Evolutionary conservation across 768 basidiomycete genomes (phyloP).

Genomic region (Pisolithus marmoratus): DNA sequence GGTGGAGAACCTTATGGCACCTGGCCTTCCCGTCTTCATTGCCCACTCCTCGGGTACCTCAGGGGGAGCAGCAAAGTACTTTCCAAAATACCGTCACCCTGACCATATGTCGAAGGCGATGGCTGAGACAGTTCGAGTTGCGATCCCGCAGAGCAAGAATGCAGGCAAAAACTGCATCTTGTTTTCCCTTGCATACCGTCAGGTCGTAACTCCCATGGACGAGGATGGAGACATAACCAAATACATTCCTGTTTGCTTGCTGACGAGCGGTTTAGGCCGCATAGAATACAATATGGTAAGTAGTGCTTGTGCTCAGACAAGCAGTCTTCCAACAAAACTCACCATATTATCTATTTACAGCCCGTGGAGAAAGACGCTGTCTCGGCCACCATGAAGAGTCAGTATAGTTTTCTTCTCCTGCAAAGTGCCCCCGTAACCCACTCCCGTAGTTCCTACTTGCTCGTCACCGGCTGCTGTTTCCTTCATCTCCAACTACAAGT

Average conservation of each 20-base stretch:
- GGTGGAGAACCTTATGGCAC: slow-evolving; percentile 18
- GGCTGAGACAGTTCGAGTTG: slow-evolving; percentile 6
- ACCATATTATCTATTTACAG: not conserved
- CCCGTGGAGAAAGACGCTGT: slow-evolving; percentile 8
- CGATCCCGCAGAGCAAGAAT: slow-evolving; percentile 2
- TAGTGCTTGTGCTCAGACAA: not conserved
- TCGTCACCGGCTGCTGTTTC: slow-evolving; percentile 14
- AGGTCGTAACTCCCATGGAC: slow-evolving; percentile 8
- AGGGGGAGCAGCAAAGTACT: slow-evolving; percentile 10
- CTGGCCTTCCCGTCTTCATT: slow-evolving; percentile 17
- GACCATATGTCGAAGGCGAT: slow-evolving; percentile 14
- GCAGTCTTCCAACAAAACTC: not conserved
- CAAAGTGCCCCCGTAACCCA: not conserved
- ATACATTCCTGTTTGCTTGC: slow-evolving; percentile 10
- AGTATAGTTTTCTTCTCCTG: not conserved
- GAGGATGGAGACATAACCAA: slow-evolving; percentile 6
- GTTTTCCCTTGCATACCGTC: slow-evolving; percentile 14
- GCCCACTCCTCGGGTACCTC: slow-evolving; percentile 16
- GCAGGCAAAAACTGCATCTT: slow-evolving; percentile 14
- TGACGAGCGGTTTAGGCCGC: slow-evolving; percentile 17
- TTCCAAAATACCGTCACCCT: slow-evolving; percentile 15
- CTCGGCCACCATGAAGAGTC: slow-evolving; percentile 5
- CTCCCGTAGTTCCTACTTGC: slow-evolving; percentile 6
- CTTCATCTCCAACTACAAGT: slow-evolving; percentile 15
- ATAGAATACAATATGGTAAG: slow-evolving; percentile 16